Base-by-base conservation (phyloP, 1,284 basidiomycete species). In the Flammula alnicola region DNA sequence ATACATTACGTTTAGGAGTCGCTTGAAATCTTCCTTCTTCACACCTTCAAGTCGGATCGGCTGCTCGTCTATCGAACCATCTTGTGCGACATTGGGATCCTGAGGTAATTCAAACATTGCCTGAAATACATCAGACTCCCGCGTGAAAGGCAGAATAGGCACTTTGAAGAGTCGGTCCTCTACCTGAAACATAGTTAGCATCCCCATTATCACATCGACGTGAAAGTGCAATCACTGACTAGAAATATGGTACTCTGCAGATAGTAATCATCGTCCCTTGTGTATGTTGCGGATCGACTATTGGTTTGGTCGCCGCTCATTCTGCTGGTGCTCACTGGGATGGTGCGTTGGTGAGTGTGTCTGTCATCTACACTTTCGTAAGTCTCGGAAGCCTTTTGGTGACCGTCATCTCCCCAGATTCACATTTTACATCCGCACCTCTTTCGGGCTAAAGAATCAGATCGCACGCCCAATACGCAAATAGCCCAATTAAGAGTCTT, bases 161-260 rank as follows among this genome's bases (percentile, higher is more conserved):
- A 67, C 49, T 22, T 64, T 61, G 53, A 65, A 66, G 6, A 62
- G 47, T 14, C 44, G 47, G 25, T 59, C 54, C 37, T 64, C 64
- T 10, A 62, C 63, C 64, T 67, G n/a, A n/a, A 16, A 17, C 12
- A 11, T 6, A n/a, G n/a, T n/a, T 10, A 10, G 33, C 8, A 43
- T n/a, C n/a, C n/a, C n/a, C n/a, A n/a, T n/a, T n/a, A n/a, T n/a
- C n/a, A n/a, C n/a, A n/a, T n/a, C n/a, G n/a, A n/a, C n/a, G n/a
- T n/a, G n/a, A n/a, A 12, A 38, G 17, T 6, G 30, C 10, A 11
- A 39, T 4, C 16, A 43, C 54, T 26, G 11, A 52, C 51, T 25
- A 46, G 41, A 30, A 52, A 55, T 17, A 58, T 51, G 6, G 42
- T 42, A 29, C 44, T 39, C 23, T 38, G 17, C 9, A 47, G 29